phyloP scores from a whole-genome alignment of 23 red algal species.

The Gracilariopsis chorda region DNA sequence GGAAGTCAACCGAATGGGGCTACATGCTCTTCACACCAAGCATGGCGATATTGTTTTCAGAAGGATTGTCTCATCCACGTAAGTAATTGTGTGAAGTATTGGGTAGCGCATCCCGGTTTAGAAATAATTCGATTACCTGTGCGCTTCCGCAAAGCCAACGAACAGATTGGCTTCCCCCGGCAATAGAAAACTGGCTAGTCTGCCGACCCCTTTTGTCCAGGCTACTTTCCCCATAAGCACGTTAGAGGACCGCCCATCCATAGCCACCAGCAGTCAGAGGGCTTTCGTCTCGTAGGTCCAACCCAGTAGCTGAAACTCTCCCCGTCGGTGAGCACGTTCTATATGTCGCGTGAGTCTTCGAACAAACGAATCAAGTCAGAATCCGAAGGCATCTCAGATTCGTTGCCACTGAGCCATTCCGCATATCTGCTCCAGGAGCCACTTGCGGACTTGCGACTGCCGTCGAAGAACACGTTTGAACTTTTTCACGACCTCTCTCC shows the following conservation, averaged over 20 bases:
- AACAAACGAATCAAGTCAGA: background rate
- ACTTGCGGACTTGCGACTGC: background rate
- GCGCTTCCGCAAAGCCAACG: background rate
- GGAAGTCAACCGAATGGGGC: too few relatives aligned
- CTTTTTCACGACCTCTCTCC: too few relatives aligned
- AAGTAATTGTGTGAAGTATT: too few relatives aligned
- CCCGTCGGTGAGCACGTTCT: background rate
- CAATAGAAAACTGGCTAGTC: background rate
- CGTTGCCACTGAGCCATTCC: background rate
- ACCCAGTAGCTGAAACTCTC: conserved; percentile 23
- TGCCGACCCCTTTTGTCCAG: background rate
- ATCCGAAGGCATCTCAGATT: background rate
- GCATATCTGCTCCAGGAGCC: background rate
- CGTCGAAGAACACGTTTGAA: background rate
- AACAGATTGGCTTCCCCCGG: background rate
- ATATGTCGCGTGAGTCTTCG: background rate
- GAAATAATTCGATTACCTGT: too few relatives aligned
- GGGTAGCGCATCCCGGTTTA: too few relatives aligned
- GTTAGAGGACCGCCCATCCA: conserved; percentile 13
- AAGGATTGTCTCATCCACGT: too few relatives aligned
- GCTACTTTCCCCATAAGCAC: background rate
- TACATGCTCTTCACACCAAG: too few relatives aligned
- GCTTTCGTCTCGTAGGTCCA: background rate
- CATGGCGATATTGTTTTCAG: too few relatives aligned
- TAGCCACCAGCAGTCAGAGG: conserved; percentile 4